Base-by-base conservation (phyloP, 148 eudicot genomes). In the Fagopyrum esculentum region DNA sequence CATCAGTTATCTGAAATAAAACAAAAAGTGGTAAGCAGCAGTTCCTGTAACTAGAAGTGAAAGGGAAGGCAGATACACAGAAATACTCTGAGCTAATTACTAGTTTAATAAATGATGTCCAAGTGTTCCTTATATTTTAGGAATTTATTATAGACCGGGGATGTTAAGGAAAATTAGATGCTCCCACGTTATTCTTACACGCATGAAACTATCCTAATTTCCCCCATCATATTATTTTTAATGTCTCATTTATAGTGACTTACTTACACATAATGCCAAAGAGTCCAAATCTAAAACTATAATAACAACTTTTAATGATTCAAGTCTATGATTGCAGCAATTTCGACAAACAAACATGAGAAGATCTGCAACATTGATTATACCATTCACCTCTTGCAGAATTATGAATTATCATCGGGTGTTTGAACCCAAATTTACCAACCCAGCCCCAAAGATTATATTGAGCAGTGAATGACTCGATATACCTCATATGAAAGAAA, bases 1-100 rank as follows among this genome's bases (percentile, higher is more conserved):
- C 99, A 70, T 80, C 85, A 29, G 81, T 83, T 72, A 95, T 87
- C 97, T 93, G 91, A 35, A 76, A 71, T 48, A 26, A 61, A 46
- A 75, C n/a, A n/a, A n/a, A n/a, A 8, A 52, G 68, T 30, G 44
- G 57, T 77, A 71, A 76, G 17, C 46, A 48, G 16, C 47, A 68
- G 13, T 6, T 4, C 0, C 1, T 35, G 40, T 35, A 35, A 35
- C 40, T 35, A 35, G 40, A 35, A 3, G 12, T 56, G 19, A 4
- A 66, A 11, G 29, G 4, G 46, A 56, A 40, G 50, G 11, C 16
- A 46, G 22, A 74, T 54, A 19, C 2, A 71, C 51, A 45, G 73
- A 69, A 46, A 49, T n/a, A 48, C 6, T n/a, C 51, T 43, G 29
- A 43, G 54, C 4, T 3, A 19, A 13, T 17, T 52, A 52, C 57